Conservation (phyloP, 257 asterid genomes). For the Datura wrightii region DNA sequence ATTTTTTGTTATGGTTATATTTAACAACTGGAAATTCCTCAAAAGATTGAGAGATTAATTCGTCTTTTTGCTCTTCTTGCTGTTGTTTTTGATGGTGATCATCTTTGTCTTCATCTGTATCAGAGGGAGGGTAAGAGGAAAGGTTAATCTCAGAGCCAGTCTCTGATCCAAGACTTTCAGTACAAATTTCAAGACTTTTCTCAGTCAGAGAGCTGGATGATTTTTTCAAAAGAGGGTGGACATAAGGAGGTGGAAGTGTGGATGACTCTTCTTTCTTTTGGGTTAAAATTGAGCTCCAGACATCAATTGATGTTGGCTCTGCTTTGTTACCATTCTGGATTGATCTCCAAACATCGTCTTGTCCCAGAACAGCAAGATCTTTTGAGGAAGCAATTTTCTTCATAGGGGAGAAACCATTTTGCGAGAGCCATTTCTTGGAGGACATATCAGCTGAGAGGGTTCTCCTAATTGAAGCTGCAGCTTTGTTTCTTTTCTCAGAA, state of each 20-base stretch:
- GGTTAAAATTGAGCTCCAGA: conserved; percentile 31
- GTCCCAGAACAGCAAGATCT: conserved; percentile 36
- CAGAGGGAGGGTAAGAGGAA: conserved; percentile 46
- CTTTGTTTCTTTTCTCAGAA: conserved; percentile 2
- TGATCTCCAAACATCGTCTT: conserved; percentile 26
- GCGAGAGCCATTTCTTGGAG: conserved; percentile 50
- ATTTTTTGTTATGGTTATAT: conserved; percentile 44
- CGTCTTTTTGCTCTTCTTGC: conserved; percentile 7
- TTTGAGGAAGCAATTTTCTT: conserved; percentile 45
- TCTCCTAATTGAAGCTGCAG: conserved; percentile 35
- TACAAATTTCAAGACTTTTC: conserved; percentile 83
- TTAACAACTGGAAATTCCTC: conserved; percentile 48
- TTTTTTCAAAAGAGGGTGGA: conserved; percentile 62
- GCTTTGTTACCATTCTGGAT: background rate
- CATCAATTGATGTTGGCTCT: conserved; percentile 15
- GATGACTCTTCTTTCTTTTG: conserved; percentile 43
- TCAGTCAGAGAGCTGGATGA: conserved; percentile 52
- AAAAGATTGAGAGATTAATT: conserved; percentile 19
- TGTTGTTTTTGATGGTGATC: conserved; percentile 10
- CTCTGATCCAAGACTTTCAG: conserved; percentile 91
- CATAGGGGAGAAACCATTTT: conserved; percentile 41
- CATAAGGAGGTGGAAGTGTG: conserved; percentile 56
- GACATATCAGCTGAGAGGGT: conserved; percentile 58
- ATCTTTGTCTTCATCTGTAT: conserved; percentile 41
- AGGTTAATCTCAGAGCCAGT: conserved; percentile 74